Percentiles rank a stretch among this genome's conserved stretches.
Evolutionary conservation across 1,139 yeast genomes (phyloP).

Genomic region (Lipomyces yarrowii): DNA sequence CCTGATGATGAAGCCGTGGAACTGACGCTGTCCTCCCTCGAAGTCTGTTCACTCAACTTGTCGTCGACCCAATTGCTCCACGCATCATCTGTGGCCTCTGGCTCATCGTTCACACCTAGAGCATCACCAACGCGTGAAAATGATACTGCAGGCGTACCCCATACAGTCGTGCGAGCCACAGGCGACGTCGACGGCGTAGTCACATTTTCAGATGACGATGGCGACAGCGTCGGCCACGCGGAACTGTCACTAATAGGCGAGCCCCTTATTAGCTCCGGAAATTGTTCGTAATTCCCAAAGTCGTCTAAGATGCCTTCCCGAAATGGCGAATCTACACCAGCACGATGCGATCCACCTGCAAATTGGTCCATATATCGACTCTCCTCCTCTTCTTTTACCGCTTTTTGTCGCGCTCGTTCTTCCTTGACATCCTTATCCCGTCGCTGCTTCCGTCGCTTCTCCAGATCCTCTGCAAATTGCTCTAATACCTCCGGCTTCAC

Average conservation of each 20-base stretch:
- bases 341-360: conserved; percentile 3
- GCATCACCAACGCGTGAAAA: conserved; percentile 21
- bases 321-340: not conserved
- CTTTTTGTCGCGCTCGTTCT: conserved; percentile 62
- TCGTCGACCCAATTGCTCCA: conserved; percentile 33
- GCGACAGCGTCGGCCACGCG: conserved; percentile 24
- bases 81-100: conserved; percentile 10
- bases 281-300: not conserved
- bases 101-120: conserved; percentile 10
- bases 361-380: conserved; percentile 1
- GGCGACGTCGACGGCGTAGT: conserved; percentile 12
- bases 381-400: conserved; percentile 62
- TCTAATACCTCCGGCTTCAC: conserved; percentile 57
- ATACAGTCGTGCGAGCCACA: conserved; percentile 23
- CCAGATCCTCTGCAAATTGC: conserved; percentile 60
- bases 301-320: not conserved
- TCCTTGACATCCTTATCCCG: conserved; percentile 61
- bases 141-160: conserved; percentile 31
- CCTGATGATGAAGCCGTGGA: conserved; percentile 2
- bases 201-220: conserved; percentile 4
- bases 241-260: conserved; percentile 5
- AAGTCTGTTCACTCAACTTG: conserved; percentile 23
- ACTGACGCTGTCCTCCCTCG: conserved; percentile 14
- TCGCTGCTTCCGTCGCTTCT: conserved; percentile 58
- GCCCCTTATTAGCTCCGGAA: not conserved